phyloP scores from a whole-genome alignment of 2,329 filamentous ascomycete species.

The Ceratocystis cacaofunesta region DNA sequence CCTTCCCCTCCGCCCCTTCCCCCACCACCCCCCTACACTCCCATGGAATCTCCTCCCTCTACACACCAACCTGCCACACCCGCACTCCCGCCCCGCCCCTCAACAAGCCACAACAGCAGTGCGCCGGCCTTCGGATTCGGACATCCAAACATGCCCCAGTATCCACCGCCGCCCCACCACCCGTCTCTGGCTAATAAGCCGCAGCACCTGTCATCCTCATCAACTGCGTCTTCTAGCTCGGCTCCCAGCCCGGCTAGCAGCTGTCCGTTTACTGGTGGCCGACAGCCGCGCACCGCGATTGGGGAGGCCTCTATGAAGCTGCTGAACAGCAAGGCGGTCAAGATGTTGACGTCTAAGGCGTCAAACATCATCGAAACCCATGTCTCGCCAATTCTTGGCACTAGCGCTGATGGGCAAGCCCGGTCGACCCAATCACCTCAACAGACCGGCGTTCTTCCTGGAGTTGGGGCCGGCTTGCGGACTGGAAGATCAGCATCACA shows the following conservation, averaged over 20 bases:
- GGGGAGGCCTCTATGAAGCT: constrained; percentile 12
- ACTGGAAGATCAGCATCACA: neutral
- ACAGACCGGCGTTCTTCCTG: neutral
- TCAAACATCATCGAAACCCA: constrained; percentile 19
- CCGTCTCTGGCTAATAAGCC: neutral
- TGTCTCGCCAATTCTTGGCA: constrained; percentile 18
- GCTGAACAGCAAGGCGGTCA: constrained; percentile 18
- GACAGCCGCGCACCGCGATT: neutral
- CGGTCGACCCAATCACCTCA: constrained; percentile 5
- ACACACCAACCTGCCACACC: neutral
- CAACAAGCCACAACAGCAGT: neutral
- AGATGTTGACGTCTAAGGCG: constrained; percentile 18
- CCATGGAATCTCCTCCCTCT: neutral
- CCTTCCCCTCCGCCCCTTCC: neutral
- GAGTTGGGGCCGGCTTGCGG: neutral
- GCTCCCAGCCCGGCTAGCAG: neutral
- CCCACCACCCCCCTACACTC: neutral
- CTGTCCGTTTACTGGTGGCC: neutral
- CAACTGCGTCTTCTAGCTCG: neutral
- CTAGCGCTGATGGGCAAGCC: constrained; percentile 9
- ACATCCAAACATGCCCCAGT: neutral
- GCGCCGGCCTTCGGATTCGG: neutral
- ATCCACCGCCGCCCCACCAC: neutral
- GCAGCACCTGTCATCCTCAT: neutral
- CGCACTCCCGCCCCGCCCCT: constrained; percentile 6